phyloP scores from a whole-genome alignment of 176 grass and related monocot genomes.

The Avena sativa region DNA sequence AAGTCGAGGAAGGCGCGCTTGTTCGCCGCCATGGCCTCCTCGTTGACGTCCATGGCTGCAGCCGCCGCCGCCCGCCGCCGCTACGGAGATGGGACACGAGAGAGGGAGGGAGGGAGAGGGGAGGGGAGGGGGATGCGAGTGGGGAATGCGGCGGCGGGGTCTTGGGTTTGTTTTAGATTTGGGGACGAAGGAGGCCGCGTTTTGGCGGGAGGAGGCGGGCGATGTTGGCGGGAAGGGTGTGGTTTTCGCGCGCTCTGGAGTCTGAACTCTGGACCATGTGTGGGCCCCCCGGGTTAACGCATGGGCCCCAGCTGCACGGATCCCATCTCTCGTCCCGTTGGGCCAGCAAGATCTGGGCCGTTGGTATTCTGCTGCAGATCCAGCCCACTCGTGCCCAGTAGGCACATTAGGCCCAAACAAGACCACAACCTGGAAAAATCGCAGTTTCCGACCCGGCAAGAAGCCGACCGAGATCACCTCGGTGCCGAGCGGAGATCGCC shows the following conservation, averaged over 20 bases:
- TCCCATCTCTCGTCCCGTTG: neutral
- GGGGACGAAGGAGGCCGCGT: neutral
- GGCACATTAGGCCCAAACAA: neutral
- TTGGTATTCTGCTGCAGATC: too few relatives aligned
- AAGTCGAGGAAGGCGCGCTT: conserved; percentile 86
- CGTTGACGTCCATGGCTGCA: conserved; percentile 92
- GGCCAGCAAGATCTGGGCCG: neutral
- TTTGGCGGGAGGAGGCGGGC: conserved; percentile 49
- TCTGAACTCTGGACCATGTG: neutral
- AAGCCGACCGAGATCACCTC: neutral
- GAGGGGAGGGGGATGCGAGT: neutral
- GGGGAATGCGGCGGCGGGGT: conserved; percentile 24
- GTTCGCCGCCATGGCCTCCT: conserved; percentile 93
- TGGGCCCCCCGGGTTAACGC: fast-evolving
- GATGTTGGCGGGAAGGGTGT: conserved; percentile 37
- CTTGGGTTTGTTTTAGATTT: conserved; percentile 22
- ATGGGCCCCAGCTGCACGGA: neutral
- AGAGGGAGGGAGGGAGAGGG: neutral
- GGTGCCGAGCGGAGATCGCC: neutral
- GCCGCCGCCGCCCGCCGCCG: conserved; percentile 17
- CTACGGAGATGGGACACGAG: neutral
- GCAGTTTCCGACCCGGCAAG: neutral
- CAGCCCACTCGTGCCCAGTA: neutral
- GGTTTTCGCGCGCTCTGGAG: conserved; percentile 53
- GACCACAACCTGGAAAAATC: neutral